A percentile compares a stretch with the other conserved stretches of the same genome.
Conservation (phyloP, 257 asterid species). For the Gentiana dahurica region DNA sequence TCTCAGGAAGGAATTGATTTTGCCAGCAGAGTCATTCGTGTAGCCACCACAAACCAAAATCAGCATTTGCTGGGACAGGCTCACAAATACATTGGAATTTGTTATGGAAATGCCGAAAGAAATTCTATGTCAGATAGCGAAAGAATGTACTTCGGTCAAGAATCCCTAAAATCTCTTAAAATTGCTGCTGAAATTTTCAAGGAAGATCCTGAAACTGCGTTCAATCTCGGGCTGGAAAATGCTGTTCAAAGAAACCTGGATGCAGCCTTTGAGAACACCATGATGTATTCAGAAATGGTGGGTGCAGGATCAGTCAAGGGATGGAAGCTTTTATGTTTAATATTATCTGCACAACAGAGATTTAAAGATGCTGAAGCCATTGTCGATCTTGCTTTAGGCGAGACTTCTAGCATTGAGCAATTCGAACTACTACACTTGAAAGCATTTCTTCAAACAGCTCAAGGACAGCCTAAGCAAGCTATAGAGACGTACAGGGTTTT, state of each 20-base stretch:
- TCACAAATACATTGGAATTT: slow-evolving; percentile 63
- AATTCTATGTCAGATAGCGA: slow-evolving; percentile 47
- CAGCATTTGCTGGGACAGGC: slow-evolving; percentile 46
- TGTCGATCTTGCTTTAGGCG: slow-evolving; percentile 68
- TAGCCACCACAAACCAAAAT: slow-evolving; percentile 18
- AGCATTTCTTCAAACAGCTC: slow-evolving; percentile 60
- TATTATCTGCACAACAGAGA: slow-evolving; percentile 75
- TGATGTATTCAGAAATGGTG: slow-evolving; percentile 40
- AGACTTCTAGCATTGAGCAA: slow-evolving; percentile 51
- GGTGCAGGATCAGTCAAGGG: slow-evolving; percentile 51
- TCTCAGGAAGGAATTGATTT: slow-evolving; percentile 48
- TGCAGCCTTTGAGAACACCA: slow-evolving; percentile 45
- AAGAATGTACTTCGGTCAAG: slow-evolving; percentile 39
- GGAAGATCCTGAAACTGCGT: slow-evolving; percentile 49
- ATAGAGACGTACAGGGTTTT: slow-evolving; percentile 63
- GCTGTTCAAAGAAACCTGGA: slow-evolving; percentile 61
- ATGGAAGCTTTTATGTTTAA: slow-evolving; percentile 65
- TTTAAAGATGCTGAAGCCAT: slow-evolving; percentile 63
- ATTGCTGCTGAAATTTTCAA: slow-evolving; percentile 16
- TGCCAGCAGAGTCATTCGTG: slow-evolving; percentile 34
- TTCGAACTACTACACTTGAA: slow-evolving; percentile 65
- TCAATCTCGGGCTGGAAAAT: slow-evolving; percentile 52
- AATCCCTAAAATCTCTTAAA: slow-evolving; percentile 40
- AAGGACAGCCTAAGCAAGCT: slow-evolving; percentile 74
- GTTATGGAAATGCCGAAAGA: slow-evolving; percentile 70